These are phyloP conservation scores for Alternaria viburni DNA, from an alignment of 2,329 filamentous ascomycete genomes.

Conservation along the genomic window DNA sequence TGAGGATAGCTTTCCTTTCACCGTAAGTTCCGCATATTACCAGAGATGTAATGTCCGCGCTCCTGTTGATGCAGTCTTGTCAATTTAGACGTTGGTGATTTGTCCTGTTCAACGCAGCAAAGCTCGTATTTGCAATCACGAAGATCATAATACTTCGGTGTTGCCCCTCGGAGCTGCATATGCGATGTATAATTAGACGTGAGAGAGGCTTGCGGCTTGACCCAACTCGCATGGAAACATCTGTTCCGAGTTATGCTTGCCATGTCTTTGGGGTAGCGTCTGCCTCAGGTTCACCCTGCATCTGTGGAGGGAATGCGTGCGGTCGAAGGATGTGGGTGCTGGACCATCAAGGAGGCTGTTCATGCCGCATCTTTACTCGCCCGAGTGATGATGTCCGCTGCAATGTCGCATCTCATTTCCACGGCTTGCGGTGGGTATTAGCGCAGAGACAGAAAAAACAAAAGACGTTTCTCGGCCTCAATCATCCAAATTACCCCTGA, in stretches of 20 bases:
- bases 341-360: not conserved
- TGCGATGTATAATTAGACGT: slow-evolving; percentile 9
- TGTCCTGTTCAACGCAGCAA: not conserved
- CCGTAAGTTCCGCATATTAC: not conserved
- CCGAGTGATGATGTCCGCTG: not conserved
- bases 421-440: not conserved
- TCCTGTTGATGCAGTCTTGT: not conserved
- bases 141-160: not conserved
- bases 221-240: not conserved
- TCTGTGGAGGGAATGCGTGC: not conserved
- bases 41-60: not conserved
- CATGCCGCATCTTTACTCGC: not conserved
- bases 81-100: not conserved
- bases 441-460: slow-evolving; percentile 2
- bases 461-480: not conserved
- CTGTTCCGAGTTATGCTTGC: slow-evolving; percentile 1
- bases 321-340: not conserved
- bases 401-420: slow-evolving; percentile 4
- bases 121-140: not conserved
- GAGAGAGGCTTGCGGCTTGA: not conserved
- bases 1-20: not conserved
- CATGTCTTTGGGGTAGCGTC: not conserved
- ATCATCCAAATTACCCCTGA: not conserved
- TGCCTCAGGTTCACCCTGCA: slow-evolving; percentile 10
- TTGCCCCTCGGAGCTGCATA: not conserved